These are phyloP conservation scores for Athelia sp. DNA, from an alignment of 1,284 basidiomycete species.

Conservation along the genomic window DNA sequence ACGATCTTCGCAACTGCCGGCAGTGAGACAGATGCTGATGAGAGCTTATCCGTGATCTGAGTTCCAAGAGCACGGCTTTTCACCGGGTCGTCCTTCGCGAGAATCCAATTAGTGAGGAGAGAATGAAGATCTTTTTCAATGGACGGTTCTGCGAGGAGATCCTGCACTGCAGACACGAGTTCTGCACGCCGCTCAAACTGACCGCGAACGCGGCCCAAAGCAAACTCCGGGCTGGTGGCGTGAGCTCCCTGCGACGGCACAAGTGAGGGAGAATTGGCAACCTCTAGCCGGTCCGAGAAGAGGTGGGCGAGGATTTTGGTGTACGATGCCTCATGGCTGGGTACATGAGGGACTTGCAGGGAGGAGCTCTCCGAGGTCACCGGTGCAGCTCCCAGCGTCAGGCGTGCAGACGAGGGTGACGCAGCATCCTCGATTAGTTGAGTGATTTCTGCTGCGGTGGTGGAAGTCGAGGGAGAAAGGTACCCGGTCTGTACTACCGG, in stretches of 20 bases:
- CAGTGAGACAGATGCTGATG: slow-evolving; percentile 36
- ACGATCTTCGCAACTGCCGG: slow-evolving; percentile 53
- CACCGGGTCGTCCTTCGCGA: slow-evolving; percentile 55
- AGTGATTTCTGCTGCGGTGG: slow-evolving; percentile 41
- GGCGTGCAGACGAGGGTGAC: slow-evolving; percentile 30
- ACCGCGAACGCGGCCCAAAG: slow-evolving; percentile 85
- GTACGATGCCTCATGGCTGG: slow-evolving; percentile 90
- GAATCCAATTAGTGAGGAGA: slow-evolving; percentile 71
- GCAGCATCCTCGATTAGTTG: slow-evolving; percentile 42
- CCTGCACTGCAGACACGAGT: slow-evolving; percentile 59
- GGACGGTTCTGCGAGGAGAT: slow-evolving; percentile 45
- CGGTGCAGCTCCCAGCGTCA: slow-evolving; percentile 38
- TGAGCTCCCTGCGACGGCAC: slow-evolving; percentile 63
- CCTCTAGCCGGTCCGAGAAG: slow-evolving; percentile 79
- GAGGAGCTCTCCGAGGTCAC: slow-evolving; percentile 14
- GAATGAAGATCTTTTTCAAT: slow-evolving; percentile 61
- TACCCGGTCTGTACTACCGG: slow-evolving; percentile 58
- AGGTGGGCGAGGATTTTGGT: slow-evolving; percentile 83
- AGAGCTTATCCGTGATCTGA: slow-evolving; percentile 53
- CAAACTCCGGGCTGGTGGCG: slow-evolving; percentile 90
- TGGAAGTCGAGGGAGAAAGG: slow-evolving; percentile 44
- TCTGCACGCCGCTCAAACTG: slow-evolving; percentile 70
- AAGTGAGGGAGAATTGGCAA: slow-evolving; percentile 80
- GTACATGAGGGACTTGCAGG: slow-evolving; percentile 51
- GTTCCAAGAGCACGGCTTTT: slow-evolving; percentile 61